Conservation (phyloP, 371 early-diverging fungal species). For the Mortierella sp. region DNA sequence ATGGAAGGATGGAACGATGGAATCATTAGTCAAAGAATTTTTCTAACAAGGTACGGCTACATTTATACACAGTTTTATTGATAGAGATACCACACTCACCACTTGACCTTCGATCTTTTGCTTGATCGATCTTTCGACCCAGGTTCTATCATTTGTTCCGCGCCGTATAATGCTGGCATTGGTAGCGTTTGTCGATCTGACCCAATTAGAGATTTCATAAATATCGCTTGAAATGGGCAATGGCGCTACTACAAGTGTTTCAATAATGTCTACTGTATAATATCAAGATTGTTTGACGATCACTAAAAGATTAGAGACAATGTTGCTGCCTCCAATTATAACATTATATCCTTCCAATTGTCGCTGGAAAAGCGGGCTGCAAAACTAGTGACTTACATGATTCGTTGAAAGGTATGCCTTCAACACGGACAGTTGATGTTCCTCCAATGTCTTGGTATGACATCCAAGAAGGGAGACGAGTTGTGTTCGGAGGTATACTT, state of each 20-base stretch:
- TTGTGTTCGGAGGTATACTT: conserved; percentile 4
- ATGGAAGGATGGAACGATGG: neutral
- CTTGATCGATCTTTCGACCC: conserved; percentile 13
- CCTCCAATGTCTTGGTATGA: neutral
- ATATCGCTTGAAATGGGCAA: neutral
- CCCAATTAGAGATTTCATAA: conserved; percentile 5
- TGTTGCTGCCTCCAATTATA: neutral
- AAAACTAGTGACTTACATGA: neutral
- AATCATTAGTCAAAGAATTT: too few relatives aligned
- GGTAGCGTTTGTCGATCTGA: neutral
- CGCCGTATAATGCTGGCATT: conserved; percentile 11
- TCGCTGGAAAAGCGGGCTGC: neutral
- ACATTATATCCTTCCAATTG: too few relatives aligned
- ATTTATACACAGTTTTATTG: neutral
- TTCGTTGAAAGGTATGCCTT: conserved; percentile 5
- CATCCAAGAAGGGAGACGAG: conserved; percentile 9
- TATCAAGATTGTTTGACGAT: neutral
- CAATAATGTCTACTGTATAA: conserved; percentile 16
- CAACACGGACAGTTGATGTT: neutral
- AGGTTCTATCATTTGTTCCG: neutral
- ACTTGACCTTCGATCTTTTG: conserved; percentile 18
- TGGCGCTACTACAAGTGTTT: conserved; percentile 10
- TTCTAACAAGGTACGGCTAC: too few relatives aligned
- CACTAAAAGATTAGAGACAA: neutral
- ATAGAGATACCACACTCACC: neutral